Base-by-base conservation (phyloP, 2,329 filamentous ascomycete species). In the Onygenales sp. region DNA sequence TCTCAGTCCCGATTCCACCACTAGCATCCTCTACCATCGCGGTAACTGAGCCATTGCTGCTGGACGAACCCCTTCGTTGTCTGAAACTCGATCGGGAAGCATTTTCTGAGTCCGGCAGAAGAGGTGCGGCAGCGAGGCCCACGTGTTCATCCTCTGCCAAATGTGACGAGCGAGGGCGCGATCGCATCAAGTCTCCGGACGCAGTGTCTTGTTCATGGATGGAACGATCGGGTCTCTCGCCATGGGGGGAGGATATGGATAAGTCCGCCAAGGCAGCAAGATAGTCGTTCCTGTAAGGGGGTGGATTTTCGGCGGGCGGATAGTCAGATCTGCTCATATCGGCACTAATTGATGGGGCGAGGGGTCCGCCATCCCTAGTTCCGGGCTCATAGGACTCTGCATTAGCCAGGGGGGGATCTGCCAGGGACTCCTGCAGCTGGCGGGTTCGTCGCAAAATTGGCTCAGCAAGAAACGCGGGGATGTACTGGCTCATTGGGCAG, bases 381-480 rank as follows among this genome's bases (percentile, higher is more conserved):
- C 33, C 6, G 41, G 39, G 7, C 5, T 4, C 14, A 17, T 17
- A 21, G 17, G 10, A 31, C 14, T 41, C 36, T n/a, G 13, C 4
- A 21, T n/a, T 17, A 41, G 47, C 36, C 39, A 5, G n/a, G 13
- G 47, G 21, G 21, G 36, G 47, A 52, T 52, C 33, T 44, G 33
- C 45, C 31, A 51, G 42, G 3, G 44, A 48, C 35, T 43, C 51
- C 10, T 71, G 72, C 55, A 69, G 67, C 55, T 67, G 70, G 56
- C 68, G 67, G 58, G 70, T 69, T 64, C 70, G 68, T 58, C 71
- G 70, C 57, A 73, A 61, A 58, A 72, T 68, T 48, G 71, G 67
- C 60, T 74, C 72, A 55, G 71, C 69, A 47, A 75, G 61, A 54
- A 72, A 67, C 42, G 72, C 73, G 33, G 65, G 66, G 50, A 75